Evolutionary conservation across 768 basidiomycete genomes (phyloP).

Genomic region (Auriculariales sp.): DNA sequence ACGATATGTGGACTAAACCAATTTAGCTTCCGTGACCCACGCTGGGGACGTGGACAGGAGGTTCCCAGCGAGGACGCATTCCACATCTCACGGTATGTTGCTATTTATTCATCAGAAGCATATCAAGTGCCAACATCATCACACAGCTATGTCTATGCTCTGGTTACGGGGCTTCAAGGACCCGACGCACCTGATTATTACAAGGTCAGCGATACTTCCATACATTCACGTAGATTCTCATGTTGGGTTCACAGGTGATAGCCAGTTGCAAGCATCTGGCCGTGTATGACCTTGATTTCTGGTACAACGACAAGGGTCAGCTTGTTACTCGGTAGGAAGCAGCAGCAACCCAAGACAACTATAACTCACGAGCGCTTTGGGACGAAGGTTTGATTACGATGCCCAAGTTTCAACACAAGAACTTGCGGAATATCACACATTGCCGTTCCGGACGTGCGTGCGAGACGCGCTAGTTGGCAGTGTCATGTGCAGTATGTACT

Average conservation of each 20-base stretch:
- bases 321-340: no score
- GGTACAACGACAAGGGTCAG: no score
- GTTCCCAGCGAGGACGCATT: slow-evolving; percentile 48
- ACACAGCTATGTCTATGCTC: slow-evolving; percentile 36
- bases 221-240: neutral
- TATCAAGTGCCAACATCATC: no score
- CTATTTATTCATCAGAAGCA: no score
- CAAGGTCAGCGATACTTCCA: slow-evolving; percentile 19
- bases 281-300: no score
- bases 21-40: slow-evolving; percentile 52
- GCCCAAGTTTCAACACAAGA: slow-evolving; percentile 41
- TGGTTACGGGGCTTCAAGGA: slow-evolving; percentile 41
- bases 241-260: no score
- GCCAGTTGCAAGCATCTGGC: no score
- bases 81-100: slow-evolving; percentile 35
- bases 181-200: slow-evolving; percentile 35
- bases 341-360: no score
- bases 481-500: slow-evolving; percentile 32
- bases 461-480: slow-evolving; percentile 44
- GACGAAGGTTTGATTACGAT: slow-evolving; percentile 36
- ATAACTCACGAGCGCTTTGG: no score
- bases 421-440: slow-evolving; percentile 39
- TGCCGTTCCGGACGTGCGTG: slow-evolving; percentile 43
- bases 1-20: no score
- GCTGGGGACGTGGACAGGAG: slow-evolving; percentile 49